phyloP scores from a whole-genome alignment of 371 early-diverging fungal species.

The Vairimorpha necatrix region DNA sequence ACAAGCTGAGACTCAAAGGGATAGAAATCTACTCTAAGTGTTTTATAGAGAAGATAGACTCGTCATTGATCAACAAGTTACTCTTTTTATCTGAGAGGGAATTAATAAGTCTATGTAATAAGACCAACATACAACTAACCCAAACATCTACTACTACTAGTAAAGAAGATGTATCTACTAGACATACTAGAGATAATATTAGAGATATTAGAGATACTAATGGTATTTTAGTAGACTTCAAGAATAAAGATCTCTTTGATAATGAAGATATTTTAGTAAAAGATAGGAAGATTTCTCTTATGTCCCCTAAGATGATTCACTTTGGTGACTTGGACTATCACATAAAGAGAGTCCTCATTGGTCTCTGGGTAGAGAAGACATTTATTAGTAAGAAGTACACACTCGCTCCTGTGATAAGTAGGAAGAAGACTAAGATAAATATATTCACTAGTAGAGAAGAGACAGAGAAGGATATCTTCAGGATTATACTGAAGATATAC shows the following conservation, averaged over 20 bases:
- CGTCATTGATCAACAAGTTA: not conserved
- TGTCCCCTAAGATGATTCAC: not conserved
- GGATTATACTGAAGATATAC: not conserved
- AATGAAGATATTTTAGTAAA: constrained; percentile 11
- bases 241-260: constrained; percentile 15
- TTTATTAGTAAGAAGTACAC: not conserved
- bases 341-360: not conserved
- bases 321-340: constrained; percentile 2
- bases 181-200: too few species aligned
- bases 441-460: not conserved
- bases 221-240: constrained; percentile 2
- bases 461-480: not conserved
- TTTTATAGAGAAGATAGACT: constrained; percentile 22
- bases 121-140: not conserved
- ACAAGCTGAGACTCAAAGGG: constrained; percentile 3
- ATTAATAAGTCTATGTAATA: constrained; percentile 10
- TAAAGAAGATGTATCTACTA: too few species aligned
- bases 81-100: not conserved
- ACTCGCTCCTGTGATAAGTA: not conserved
- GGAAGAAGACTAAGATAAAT: not conserved
- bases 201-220: too few species aligned
- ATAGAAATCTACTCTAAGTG: constrained; percentile 5
- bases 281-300: not conserved
- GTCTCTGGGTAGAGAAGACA: too few species aligned
- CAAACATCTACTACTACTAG: not conserved